A percentile compares a stretch with the other conserved stretches of the same genome.
These are phyloP conservation scores for Sclerotinia sclerotiorum DNA, from an alignment of 2,329 filamentous ascomycete species.

Conservation along the genomic window DNA sequence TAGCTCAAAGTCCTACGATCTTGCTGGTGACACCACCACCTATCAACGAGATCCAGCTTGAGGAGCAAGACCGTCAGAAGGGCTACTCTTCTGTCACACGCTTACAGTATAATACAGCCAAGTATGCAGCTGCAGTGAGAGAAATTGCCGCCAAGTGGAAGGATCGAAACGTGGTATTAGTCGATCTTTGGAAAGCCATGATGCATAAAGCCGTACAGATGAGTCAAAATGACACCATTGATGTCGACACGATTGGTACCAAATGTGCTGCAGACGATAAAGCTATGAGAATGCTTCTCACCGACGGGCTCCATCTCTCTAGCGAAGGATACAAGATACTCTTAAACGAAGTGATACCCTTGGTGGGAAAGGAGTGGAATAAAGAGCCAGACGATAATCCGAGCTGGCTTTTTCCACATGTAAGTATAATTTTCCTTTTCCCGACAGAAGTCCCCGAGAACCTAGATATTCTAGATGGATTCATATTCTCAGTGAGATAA, in stretches of 20 bases:
- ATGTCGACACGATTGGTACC: slow-evolving; percentile 29
- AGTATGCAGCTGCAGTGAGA: slow-evolving; percentile 63
- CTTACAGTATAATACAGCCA: slow-evolving; percentile 61
- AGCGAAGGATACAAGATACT: slow-evolving; percentile 38
- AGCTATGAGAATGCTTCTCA: slow-evolving; percentile 29
- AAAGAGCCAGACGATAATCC: slow-evolving; percentile 28
- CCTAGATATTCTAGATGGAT: neutral
- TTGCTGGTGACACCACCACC: slow-evolving; percentile 82
- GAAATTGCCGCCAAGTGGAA: slow-evolving; percentile 42
- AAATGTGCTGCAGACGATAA: slow-evolving; percentile 29
- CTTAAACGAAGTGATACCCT: slow-evolving; percentile 31
- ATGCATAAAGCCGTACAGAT: slow-evolving; percentile 65
- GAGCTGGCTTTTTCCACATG: slow-evolving; percentile 37
- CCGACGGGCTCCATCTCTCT: slow-evolving; percentile 39
- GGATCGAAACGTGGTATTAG: slow-evolving; percentile 53
- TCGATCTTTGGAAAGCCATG: slow-evolving; percentile 79
- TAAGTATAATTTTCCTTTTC: slow-evolving; percentile 36
- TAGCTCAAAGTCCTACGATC: slow-evolving; percentile 68
- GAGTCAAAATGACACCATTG: slow-evolving; percentile 43
- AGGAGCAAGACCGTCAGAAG: slow-evolving; percentile 39
- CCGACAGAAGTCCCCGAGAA: too few relatives aligned
- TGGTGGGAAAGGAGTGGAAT: slow-evolving; percentile 33
- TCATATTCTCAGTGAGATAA: neutral
- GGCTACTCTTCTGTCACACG: slow-evolving; percentile 45
- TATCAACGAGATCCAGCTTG: slow-evolving; percentile 57